These are phyloP conservation scores for Arachnomyces sp. DNA, from an alignment of 2,329 filamentous ascomycete genomes.

Conservation along the genomic window DNA sequence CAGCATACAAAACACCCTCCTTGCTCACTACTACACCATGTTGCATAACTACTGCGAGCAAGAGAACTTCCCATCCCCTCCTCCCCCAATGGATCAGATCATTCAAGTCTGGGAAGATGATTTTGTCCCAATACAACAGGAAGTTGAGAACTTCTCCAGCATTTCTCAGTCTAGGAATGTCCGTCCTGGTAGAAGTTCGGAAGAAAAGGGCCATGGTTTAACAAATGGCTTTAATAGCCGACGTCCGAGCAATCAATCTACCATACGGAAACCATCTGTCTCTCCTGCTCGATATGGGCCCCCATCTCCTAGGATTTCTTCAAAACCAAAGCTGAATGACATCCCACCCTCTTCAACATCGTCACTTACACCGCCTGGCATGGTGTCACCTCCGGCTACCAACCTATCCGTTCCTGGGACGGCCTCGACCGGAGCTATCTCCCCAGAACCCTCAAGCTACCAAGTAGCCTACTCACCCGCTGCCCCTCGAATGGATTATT, in stretches of 20 bases:
- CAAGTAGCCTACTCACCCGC: conserved; percentile 26
- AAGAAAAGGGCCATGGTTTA: conserved; percentile 40
- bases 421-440: conserved; percentile 6
- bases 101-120: conserved; percentile 57
- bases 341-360: conserved; percentile 11
- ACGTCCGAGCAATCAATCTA: conserved; percentile 30
- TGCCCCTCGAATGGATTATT: conserved; percentile 40
- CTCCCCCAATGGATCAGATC: conserved; percentile 65
- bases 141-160: conserved; percentile 58
- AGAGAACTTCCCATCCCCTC: conserved; percentile 61
- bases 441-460: conserved; percentile 1
- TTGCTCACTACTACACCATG: conserved; percentile 71
- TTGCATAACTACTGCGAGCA: conserved; percentile 66
- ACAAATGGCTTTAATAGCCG: conserved; percentile 25
- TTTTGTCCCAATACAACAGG: conserved; percentile 56
- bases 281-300: conserved; percentile 21
- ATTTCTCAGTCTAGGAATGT: conserved; percentile 62
- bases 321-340: conserved; percentile 21
- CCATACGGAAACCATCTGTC: conserved; percentile 23
- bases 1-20: conserved; percentile 67
- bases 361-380: conserved; percentile 9
- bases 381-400: too few relatives aligned
- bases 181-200: conserved; percentile 47
- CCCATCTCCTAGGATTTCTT: conserved; percentile 16
- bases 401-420: too few relatives aligned